Conservation (phyloP, 2,329 filamentous ascomycete genomes). For the Didymella exigua region DNA sequence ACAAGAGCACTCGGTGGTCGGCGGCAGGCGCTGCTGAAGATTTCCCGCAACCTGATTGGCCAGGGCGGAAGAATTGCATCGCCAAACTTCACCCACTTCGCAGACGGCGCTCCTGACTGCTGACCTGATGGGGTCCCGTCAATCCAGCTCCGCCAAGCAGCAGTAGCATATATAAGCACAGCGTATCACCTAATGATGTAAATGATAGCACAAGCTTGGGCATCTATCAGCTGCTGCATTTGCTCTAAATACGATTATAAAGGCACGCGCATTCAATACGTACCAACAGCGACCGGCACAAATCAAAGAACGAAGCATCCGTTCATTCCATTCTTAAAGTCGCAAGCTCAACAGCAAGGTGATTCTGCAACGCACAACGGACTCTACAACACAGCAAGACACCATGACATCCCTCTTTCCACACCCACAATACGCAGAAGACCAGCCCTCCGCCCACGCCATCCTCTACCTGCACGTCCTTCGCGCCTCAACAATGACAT, state of each 20-base stretch:
- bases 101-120: neutral
- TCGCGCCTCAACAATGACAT: conserved; percentile 60
- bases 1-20: neutral
- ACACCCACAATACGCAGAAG: conserved; percentile 65
- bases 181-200: no score
- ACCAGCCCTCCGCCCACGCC: conserved; percentile 61
- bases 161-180: neutral
- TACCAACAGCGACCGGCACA: no score
- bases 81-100: neutral
- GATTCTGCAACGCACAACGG: neutral
- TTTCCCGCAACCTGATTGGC: conserved; percentile 1
- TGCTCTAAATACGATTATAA: no score
- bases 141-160: neutral
- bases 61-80: neutral
- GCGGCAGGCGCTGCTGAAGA: neutral
- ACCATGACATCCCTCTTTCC: conserved; percentile 62
- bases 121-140: conserved; percentile 1
- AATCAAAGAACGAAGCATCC: no score
- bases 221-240: no score
- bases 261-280: no score
- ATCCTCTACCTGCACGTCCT: conserved; percentile 67
- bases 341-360: neutral
- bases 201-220: no score
- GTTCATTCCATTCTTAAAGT: neutral
- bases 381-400: neutral